These are phyloP conservation scores for Limnanthes douglasii DNA, from an alignment of 345 rosid genomes.

Conservation along the genomic window DNA sequence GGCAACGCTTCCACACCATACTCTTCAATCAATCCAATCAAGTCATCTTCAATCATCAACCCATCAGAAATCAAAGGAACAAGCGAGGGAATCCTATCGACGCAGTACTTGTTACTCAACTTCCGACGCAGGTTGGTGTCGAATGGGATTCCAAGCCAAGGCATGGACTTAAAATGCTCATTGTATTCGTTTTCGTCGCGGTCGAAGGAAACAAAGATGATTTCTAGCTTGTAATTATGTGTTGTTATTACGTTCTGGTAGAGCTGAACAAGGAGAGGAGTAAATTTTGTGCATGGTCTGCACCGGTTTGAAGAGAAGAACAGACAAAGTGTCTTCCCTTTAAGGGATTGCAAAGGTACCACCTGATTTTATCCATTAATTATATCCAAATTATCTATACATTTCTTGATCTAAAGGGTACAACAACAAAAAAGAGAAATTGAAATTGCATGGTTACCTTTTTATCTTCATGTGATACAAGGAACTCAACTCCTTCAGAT, in stretches of 20 bases:
- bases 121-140: conserved; percentile 19
- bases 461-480: conserved; percentile 32
- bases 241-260: conserved; percentile 24
- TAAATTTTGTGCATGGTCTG: conserved; percentile 56
- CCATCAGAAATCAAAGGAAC: conserved; percentile 35
- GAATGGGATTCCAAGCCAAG: conserved; percentile 75
- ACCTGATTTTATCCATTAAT: conserved; percentile 20
- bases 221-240: conserved; percentile 38
- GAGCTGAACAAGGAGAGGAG: conserved; percentile 45
- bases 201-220: conserved; percentile 60
- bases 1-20: conserved; percentile 66
- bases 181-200: conserved; percentile 39
- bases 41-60: conserved; percentile 28
- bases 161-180: conserved; percentile 56
- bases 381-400: neutral
- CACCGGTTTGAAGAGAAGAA: conserved; percentile 88
- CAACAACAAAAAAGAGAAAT: neutral
- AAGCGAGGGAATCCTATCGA: conserved; percentile 48
- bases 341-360: conserved; percentile 34
- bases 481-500: conserved; percentile 44
- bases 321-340: conserved; percentile 37
- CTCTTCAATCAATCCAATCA: conserved; percentile 48
- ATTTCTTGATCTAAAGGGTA: neutral
- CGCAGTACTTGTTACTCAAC: conserved; percentile 22
- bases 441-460: conserved; percentile 17